Evolutionary conservation across 2,329 filamentous ascomycete genomes (phyloP).

Genomic region (Sclerotinia sclerotiorum): DNA sequence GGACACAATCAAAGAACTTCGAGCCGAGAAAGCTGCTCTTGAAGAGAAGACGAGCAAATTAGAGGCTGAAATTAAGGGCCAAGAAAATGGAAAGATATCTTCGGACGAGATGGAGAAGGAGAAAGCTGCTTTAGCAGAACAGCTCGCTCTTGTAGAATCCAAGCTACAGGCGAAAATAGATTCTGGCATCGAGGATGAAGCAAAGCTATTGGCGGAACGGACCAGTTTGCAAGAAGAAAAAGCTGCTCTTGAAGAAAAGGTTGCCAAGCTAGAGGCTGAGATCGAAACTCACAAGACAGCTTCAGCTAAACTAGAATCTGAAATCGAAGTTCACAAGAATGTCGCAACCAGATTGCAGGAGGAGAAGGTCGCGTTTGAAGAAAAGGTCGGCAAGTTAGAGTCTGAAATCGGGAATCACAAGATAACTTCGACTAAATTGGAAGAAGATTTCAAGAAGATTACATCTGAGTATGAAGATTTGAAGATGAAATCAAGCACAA

Average conservation of each 20-base stretch:
- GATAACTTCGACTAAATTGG: constrained; percentile 36
- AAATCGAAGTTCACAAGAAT: constrained; percentile 51
- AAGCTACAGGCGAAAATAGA: constrained; percentile 40
- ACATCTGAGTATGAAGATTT: constrained; percentile 63
- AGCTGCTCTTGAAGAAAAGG: constrained; percentile 59
- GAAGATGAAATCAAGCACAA: constrained; percentile 63
- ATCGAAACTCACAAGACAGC: constrained; percentile 46
- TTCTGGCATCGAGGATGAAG: constrained; percentile 45
- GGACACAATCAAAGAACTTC: constrained; percentile 69
- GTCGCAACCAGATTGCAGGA: constrained; percentile 53
- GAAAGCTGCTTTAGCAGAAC: not conserved
- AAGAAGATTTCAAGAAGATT: constrained; percentile 41
- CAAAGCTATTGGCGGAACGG: constrained; percentile 47
- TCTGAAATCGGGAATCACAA: constrained; percentile 58
- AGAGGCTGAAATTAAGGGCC: constrained; percentile 73
- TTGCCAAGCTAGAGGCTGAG: constrained; percentile 70
- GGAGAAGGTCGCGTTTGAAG: constrained; percentile 66
- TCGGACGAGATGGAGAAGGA: not conserved
- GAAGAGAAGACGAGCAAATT: constrained; percentile 63
- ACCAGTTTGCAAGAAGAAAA: constrained; percentile 66
- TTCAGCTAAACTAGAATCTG: constrained; percentile 62
- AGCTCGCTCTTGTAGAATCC: constrained; percentile 2
- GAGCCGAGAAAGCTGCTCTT: constrained; percentile 65
- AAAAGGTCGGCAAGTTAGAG: constrained; percentile 66
- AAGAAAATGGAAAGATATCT: constrained; percentile 48